Conservation (phyloP, 1,284 basidiomycete genomes). For the Stygiomarasmius scandens region DNA sequence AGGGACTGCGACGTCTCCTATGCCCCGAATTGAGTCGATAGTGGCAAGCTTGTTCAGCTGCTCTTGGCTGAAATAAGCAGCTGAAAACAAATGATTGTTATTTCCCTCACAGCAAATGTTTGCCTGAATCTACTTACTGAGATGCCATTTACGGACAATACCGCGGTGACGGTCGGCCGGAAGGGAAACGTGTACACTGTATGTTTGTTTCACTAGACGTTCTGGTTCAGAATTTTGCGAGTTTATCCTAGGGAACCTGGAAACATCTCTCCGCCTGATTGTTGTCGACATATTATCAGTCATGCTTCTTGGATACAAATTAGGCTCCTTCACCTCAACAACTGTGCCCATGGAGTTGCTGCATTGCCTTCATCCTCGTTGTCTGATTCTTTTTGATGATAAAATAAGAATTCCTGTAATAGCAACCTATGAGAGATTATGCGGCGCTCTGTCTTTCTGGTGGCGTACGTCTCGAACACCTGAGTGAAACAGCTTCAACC, state of each 20-base stretch:
- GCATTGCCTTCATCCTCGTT: slow-evolving; percentile 64
- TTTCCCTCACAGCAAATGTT: no score
- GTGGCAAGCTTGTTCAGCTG: slow-evolving; percentile 67
- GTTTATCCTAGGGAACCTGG: slow-evolving; percentile 32
- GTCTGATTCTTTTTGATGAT: slow-evolving; percentile 78
- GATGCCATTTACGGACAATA: slow-evolving; percentile 76
- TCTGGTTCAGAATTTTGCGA: slow-evolving; percentile 49
- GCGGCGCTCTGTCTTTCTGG: background rate
- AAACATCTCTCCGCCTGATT: slow-evolving; percentile 19
- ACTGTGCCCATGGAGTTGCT: slow-evolving; percentile 73
- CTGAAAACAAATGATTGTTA: slow-evolving; percentile 27
- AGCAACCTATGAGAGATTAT: slow-evolving; percentile 10
- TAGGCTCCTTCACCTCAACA: slow-evolving; percentile 67
- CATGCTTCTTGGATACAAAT: no score
- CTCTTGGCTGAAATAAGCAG: slow-evolving; percentile 80
- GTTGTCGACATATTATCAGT: no score
- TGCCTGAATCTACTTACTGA: slow-evolving; percentile 62
- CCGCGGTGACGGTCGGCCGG: slow-evolving; percentile 66
- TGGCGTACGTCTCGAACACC: slow-evolving; percentile 70
- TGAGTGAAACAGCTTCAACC: slow-evolving; percentile 25
- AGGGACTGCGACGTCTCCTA: slow-evolving; percentile 67
- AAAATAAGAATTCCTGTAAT: slow-evolving; percentile 76
- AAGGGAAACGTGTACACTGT: slow-evolving; percentile 74
- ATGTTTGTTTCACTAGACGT: slow-evolving; percentile 80
- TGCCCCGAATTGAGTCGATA: slow-evolving; percentile 64